phyloP scores from a whole-genome alignment of 108 stramenopile species.

The Licmophora abbreviata region DNA sequence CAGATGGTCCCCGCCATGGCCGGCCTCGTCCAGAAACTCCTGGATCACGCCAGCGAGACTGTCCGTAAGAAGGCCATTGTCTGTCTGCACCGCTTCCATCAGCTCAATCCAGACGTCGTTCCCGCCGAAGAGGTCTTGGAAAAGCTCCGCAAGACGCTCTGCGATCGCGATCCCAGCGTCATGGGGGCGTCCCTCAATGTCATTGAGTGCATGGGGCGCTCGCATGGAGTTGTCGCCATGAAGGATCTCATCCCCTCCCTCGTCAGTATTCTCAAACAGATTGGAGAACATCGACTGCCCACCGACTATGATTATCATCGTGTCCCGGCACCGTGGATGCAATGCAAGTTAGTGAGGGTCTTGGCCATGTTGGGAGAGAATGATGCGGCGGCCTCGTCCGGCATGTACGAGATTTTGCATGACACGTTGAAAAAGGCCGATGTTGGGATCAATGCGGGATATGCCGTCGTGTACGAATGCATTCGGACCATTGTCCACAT shows the following conservation, averaged over 20 bases:
- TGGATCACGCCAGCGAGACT: constrained; percentile 63
- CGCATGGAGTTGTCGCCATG: constrained; percentile 58
- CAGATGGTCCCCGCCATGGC: constrained; percentile 89
- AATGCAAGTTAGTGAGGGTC: constrained; percentile 91
- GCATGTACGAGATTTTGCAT: constrained; percentile 96
- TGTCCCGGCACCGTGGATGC: constrained; percentile 99
- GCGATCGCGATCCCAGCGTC: constrained; percentile 95
- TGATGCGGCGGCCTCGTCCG: constrained; percentile 65
- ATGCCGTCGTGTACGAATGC: constrained; percentile 97
- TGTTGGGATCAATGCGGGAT: constrained; percentile 97
- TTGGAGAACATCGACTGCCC: constrained; percentile 94
- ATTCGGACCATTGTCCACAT: constrained; percentile 91
- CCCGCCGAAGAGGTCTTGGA: constrained; percentile 71
- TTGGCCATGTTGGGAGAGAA: constrained; percentile 87
- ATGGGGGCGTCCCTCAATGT: constrained; percentile 93
- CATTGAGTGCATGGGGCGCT: constrained; percentile 73
- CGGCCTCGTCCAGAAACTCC: constrained; percentile 58
- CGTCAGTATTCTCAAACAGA: constrained; percentile 95
- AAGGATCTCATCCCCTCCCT: constrained; percentile 92
- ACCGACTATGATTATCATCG: constrained; percentile 98
- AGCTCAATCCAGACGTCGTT: constrained; percentile 77
- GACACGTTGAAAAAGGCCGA: constrained; percentile 96
- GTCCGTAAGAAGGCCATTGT: constrained; percentile 95
- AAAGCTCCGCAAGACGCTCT: constrained; percentile 83
- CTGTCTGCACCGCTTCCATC: constrained; percentile 86